phyloP scores from a whole-genome alignment of 139 green algal species.

The Micromonas commoda region DNA sequence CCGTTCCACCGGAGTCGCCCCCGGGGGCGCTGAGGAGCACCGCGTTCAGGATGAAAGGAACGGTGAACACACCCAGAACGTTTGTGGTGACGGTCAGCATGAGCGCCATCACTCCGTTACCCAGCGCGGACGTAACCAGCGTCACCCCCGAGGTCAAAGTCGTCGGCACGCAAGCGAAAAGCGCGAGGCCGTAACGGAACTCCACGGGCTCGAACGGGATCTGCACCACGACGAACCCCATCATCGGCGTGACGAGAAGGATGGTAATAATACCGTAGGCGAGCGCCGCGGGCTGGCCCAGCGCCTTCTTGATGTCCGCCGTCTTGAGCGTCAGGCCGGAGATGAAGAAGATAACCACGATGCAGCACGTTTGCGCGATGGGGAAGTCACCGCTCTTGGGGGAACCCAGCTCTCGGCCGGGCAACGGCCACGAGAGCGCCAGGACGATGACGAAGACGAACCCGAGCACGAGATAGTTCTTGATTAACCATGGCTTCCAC shows the following conservation, averaged over 20 bases:
- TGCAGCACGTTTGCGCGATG: constrained; percentile 3
- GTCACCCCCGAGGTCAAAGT: constrained; percentile 68
- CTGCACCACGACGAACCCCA: constrained; percentile 22
- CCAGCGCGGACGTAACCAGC: constrained; percentile 37
- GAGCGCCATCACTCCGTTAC: constrained; percentile 67
- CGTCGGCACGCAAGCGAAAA: constrained; percentile 74
- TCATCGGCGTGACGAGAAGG: constrained; percentile 26
- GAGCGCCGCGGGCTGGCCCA: not conserved
- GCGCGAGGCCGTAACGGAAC: constrained; percentile 52
- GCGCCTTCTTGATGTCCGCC: constrained; percentile 31
- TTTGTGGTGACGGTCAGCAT: constrained; percentile 73
- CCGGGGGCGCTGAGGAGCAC: not conserved
- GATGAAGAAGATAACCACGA: constrained; percentile 37
- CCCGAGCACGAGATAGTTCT: constrained; percentile 36
- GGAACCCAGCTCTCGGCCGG: constrained; percentile 21
- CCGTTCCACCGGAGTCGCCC: not conserved
- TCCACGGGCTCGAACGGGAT: constrained; percentile 27
- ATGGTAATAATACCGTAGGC: constrained; percentile 34
- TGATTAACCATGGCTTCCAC: too few relatives aligned
- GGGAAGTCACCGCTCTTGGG: constrained; percentile 13
- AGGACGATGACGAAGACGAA: constrained; percentile 22
- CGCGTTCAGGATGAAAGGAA: constrained; percentile 39
- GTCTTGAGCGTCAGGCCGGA: constrained; percentile 35
- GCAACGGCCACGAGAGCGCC: constrained; percentile 18
- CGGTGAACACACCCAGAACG: constrained; percentile 65